Evolutionary conservation across 257 asterid species (phyloP).

Genomic region (Primulina huaijiensis): DNA sequence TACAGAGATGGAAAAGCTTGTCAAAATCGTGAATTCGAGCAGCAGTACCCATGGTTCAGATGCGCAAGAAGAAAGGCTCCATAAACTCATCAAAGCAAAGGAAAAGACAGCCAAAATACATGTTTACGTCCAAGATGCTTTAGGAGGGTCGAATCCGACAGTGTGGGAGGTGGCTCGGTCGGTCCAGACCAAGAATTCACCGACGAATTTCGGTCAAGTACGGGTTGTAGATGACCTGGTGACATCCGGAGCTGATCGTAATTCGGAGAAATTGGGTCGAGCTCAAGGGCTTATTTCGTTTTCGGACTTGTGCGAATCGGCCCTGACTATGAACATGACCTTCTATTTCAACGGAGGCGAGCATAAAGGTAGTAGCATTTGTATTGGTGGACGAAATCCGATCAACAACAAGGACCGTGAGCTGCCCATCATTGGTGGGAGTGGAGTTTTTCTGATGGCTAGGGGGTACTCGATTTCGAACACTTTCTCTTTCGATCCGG

Average conservation of each 20-base stretch:
- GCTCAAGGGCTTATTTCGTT: conserved; percentile 34
- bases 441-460: conserved; percentile 29
- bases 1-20: background rate
- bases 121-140: conserved; percentile 32
- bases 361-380: conserved; percentile 24
- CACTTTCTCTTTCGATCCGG: conserved; percentile 23
- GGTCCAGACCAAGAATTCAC: conserved; percentile 16
- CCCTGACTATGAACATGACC: conserved; percentile 28
- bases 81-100: conserved; percentile 7
- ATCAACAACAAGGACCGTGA: conserved; percentile 19
- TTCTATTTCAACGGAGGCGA: conserved; percentile 20
- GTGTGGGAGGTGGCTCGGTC: conserved; percentile 36
- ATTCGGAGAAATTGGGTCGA: conserved; percentile 28
- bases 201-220: conserved; percentile 28
- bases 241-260: conserved; percentile 16
- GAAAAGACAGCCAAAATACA: conserved; percentile 28
- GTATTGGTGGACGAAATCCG: conserved; percentile 30
- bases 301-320: conserved; percentile 23
- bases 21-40: background rate
- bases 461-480: conserved; percentile 30
- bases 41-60: background rate
- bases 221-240: conserved; percentile 29
- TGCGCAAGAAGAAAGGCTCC: conserved; percentile 19
- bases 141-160: conserved; percentile 29
- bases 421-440: conserved; percentile 34